phyloP scores from a whole-genome alignment of 148 eudicot genomes.

The Vaccinium vitisidaea region DNA sequence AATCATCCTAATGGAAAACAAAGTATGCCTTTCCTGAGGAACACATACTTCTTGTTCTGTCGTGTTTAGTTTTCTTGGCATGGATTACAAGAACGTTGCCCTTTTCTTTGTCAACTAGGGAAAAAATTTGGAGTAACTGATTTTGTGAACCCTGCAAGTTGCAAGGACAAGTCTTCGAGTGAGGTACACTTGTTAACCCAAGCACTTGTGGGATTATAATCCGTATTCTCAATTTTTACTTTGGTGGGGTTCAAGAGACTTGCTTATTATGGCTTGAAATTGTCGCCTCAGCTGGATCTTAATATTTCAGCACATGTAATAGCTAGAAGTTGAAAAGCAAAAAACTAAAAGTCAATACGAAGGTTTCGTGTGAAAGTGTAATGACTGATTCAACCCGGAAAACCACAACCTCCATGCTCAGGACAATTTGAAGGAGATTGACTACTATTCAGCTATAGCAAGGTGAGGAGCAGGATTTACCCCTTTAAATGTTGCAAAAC shows the following conservation, averaged over 20 bases:
- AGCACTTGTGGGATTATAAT: neutral
- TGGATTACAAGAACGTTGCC: neutral
- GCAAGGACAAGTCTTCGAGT: constrained; percentile 51
- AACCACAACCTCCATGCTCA: too few species aligned
- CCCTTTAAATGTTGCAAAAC: neutral
- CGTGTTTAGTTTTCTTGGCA: neutral
- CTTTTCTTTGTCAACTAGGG: constrained; percentile 32
- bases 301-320: neutral
- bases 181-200: constrained; percentile 43
- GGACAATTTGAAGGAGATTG: neutral
- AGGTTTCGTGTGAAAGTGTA: too few species aligned
- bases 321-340: neutral
- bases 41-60: neutral
- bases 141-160: constrained; percentile 53
- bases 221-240: neutral
- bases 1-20: neutral
- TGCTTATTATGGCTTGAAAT: neutral
- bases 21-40: neutral
- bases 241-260: neutral
- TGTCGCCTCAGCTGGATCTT: constrained; percentile 1
- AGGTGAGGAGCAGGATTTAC: neutral
- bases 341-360: neutral
- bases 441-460: neutral
- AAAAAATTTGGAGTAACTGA: constrained; percentile 82
- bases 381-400: too few species aligned